Base-by-base conservation (phyloP, 1,284 basidiomycete species). In the Trichosporon sp. region DNA sequence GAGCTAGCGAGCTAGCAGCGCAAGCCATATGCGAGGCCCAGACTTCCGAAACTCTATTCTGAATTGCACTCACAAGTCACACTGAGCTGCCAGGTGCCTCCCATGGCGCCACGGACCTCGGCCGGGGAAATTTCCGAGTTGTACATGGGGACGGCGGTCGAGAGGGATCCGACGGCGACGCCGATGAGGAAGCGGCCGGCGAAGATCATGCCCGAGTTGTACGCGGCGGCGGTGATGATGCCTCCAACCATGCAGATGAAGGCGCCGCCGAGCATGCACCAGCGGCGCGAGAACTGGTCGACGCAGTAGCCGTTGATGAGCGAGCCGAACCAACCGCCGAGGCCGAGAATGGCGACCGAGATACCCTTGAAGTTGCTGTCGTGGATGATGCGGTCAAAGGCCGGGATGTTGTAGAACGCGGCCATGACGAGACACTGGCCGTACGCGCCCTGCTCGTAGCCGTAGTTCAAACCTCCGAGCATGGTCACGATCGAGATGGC, bases 31-130 rank as follows among this genome's bases (percentile, higher is more conserved):
- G 21, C 47, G 23, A 23, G 47, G 21, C 53, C 53, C 15, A 27
- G 53, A 58, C 25, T 27, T 27, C 53, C 15, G 53, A 31, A 27
- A 29, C 27, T 18, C 25, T 31, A 18, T 29, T 27, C 13, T n/a
- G 38, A 18, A 60, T 60, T 7, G 18, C 21, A 60, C 56, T 60
- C 56, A 60, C 56, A 29, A 4, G 90, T 91, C 77, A 91, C 91
- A 81, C 90, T 89, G 23, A 92, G 84, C 77, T 92, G 90, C 75
- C 90, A 91, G 0, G 88, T 83, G 0, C 82, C 83, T 34, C 90
- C 91, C 27, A 92, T 83, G 0, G 90, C 88, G 25, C 92, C 91
- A 72, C 92, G 88, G 66, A 93, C 89, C 73, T 91, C 88, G 18
- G 89, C 85, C 2, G 92, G 91, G 0, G 90, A 90, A 38, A 73